phyloP scores from a whole-genome alignment of 345 rosid species.

The Barbarea vulgaris region DNA sequence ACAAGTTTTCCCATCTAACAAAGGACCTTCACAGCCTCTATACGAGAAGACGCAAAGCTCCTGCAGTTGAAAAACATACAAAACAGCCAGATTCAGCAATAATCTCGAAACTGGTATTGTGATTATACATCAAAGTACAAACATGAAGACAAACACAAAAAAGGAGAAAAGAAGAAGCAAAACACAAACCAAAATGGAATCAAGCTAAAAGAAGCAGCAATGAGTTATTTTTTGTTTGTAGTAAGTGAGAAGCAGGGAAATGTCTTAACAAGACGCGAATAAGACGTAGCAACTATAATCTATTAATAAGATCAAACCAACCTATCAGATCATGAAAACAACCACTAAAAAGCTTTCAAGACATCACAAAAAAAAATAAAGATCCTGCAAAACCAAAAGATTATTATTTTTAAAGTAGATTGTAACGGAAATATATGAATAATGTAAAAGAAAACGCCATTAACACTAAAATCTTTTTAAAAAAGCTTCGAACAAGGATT shows the following conservation, averaged over 20 bases:
- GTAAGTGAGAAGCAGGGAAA: slow-evolving; percentile 13
- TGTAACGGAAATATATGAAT: slow-evolving; percentile 15
- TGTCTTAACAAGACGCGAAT: slow-evolving; percentile 23
- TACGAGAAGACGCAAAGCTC: slow-evolving; percentile 24
- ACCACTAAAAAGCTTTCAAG: slow-evolving; percentile 3
- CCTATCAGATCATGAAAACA: slow-evolving; percentile 36
- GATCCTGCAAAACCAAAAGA: slow-evolving; percentile 8
- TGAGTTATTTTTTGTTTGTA: too few relatives aligned
- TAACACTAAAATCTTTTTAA: neutral
- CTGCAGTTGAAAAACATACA: slow-evolving; percentile 21
- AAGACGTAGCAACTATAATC: slow-evolving; percentile 33
- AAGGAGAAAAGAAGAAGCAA: slow-evolving; percentile 6
- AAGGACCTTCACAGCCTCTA: slow-evolving; percentile 1
- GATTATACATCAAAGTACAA: neutral
- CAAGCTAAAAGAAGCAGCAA: slow-evolving; percentile 24
- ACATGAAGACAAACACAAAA: neutral
- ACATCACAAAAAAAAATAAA: slow-evolving; percentile 15
- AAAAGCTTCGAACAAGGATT: slow-evolving; percentile 38
- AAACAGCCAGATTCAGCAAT: slow-evolving; percentile 16
- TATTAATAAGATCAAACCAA: slow-evolving; percentile 31
- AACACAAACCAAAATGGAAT: slow-evolving; percentile 3
- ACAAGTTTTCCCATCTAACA: slow-evolving; percentile 1
- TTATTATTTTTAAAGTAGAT: neutral
- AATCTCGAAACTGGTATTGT: neutral
- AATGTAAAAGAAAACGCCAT: slow-evolving; percentile 29